Evolutionary conservation across 108 stramenopile species (phyloP).

Genomic region (Pseudonitzschia delicatissima): DNA sequence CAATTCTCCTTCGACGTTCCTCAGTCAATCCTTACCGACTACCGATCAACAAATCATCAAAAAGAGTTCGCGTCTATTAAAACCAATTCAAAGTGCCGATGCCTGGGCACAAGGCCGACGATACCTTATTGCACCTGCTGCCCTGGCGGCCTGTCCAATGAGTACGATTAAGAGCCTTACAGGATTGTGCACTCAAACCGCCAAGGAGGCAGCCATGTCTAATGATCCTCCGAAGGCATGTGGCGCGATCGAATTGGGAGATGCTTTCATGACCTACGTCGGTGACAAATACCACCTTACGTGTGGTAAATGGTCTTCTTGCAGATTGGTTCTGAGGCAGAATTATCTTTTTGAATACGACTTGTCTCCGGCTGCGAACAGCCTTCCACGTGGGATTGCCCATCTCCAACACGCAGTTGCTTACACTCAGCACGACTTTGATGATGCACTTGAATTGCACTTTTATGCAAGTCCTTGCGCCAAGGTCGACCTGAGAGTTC

Average conservation of each 20-base stretch:
- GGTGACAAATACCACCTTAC: conserved; percentile 26
- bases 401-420: conserved; percentile 59
- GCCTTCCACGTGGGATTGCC: conserved; percentile 64
- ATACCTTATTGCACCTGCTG: conserved; percentile 72
- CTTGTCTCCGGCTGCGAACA: conserved; percentile 11
- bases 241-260: conserved; percentile 59
- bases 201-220: conserved; percentile 17
- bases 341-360: conserved; percentile 81
- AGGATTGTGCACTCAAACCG: conserved; percentile 35
- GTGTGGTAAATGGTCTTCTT: conserved; percentile 51
- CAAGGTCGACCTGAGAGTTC: conserved; percentile 59
- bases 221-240: conserved; percentile 25
- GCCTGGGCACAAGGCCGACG: conserved; percentile 61
- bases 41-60: neutral
- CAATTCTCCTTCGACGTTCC: neutral
- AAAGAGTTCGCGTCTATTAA: conserved; percentile 38
- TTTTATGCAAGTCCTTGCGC: conserved; percentile 76
- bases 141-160: conserved; percentile 62
- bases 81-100: conserved; percentile 62
- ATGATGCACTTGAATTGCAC: conserved; percentile 63
- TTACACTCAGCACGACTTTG: conserved; percentile 50
- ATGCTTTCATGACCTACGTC: conserved; percentile 56
- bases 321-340: conserved; percentile 58
- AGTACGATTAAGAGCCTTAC: conserved; percentile 38
- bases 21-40: neutral